Evolutionary conservation across 257 asterid species (phyloP), one percentile per base, ranked within the genome.

Genomic region (Solanum chiquidenum): DNA sequence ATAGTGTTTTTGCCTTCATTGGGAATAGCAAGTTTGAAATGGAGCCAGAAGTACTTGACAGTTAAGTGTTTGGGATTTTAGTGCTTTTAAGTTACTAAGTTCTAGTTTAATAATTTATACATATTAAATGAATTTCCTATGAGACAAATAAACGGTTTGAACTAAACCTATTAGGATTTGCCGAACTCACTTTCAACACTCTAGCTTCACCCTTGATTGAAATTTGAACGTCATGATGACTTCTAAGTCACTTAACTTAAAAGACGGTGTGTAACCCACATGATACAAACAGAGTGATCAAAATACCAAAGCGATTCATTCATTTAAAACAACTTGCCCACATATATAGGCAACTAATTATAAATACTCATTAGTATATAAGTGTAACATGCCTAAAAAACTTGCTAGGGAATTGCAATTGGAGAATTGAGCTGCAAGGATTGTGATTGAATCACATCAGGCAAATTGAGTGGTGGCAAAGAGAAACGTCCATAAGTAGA

Each of bases 401-500:
- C 68, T 8, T 60, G 5, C 12, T 60, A 60, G 68, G 68, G 95
- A 83, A 96, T 96, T 25, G 90, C 96, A 85, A 96, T 95, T 13
- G 97, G 98, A 25, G 97, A 87, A 85, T 34, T 72, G 69, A 89
- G 44, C 73, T 92, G 98, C 92, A 95, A 84, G 5, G 94, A 93
- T 20, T 90, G 94, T 4, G 94, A 93, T 12, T 90, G 95, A 87
- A 93, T 87, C 2, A 91, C 88, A 58, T 97, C 99, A 5, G 94
- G 93, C 88, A 94, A 87, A 55, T 91, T 92, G 72, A 94, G 98
- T 7, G 99, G 99, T 76, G 99, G 99, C 88, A 97, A 90, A 5
- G 99, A 97, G 46, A 94, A 96, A 23, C 91, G 97, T 85, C 98
- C 92, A 86, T 92, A 93, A 29, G 99, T 97, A 2, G 99, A 97